phyloP scores from a whole-genome alignment of 768 basidiomycete genomes.

The Russula dissimulans region DNA sequence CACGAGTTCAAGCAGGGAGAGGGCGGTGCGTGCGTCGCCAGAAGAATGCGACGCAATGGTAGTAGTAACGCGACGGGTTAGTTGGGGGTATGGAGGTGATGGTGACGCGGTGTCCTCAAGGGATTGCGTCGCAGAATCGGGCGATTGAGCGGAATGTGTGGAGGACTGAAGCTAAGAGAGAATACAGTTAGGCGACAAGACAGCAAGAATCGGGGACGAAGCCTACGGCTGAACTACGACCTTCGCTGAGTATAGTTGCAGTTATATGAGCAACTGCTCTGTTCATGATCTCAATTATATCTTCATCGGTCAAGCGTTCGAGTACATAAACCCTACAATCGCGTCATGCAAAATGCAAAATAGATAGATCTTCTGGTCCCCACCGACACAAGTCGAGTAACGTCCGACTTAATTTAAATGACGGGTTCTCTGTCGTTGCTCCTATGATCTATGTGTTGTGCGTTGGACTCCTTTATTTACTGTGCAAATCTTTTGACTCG shows the following conservation, averaged over 20 bases:
- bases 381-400: constrained; percentile 71
- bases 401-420: constrained; percentile 69
- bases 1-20: constrained; percentile 68
- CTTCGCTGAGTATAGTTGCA: neutral
- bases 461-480: neutral
- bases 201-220: no score
- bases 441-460: constrained; percentile 47
- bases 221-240: neutral
- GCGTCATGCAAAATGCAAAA: neutral
- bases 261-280: constrained; percentile 38
- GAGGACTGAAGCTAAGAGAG: neutral
- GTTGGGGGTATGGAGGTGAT: constrained; percentile 28
- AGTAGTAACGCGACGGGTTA: constrained; percentile 39
- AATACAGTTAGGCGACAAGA: neutral
- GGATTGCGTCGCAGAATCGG: constrained; percentile 7
- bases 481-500: neutral
- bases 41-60: constrained; percentile 45
- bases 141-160: neutral
- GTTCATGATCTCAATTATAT: constrained; percentile 48
- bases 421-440: constrained; percentile 86
- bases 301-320: constrained; percentile 53
- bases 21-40: constrained; percentile 71
- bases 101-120: neutral
- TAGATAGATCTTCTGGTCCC: constrained; percentile 19
- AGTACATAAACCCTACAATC: constrained; percentile 64